Evolutionary conservation across 345 rosid genomes (phyloP).

Genomic region (Anacardium occidentale): DNA sequence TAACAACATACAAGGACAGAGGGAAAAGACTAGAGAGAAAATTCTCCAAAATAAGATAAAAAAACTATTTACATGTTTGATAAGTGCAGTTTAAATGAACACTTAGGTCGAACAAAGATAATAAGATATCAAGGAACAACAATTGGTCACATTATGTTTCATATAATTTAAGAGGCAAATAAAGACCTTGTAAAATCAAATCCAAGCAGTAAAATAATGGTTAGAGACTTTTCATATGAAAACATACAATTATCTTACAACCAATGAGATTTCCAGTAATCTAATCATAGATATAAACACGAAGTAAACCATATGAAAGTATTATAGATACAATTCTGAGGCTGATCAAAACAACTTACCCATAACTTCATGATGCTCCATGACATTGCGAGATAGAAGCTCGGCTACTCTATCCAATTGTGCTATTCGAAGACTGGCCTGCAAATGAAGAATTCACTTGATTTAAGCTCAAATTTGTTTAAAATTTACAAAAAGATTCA

Average conservation of each 20-base stretch:
- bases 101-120: neutral
- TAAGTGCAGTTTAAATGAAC: neutral
- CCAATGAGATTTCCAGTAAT: conserved; percentile 2
- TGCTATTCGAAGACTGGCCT: conserved; percentile 86
- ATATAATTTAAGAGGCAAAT: neutral
- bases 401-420: conserved; percentile 91
- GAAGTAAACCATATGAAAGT: neutral
- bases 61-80: neutral
- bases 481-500: conserved; percentile 5
- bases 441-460: conserved; percentile 26
- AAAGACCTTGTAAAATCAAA: conserved; percentile 2
- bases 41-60: neutral
- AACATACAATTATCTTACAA: neutral
- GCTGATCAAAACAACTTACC: conserved; percentile 51
- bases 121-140: neutral
- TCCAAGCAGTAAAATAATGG: neutral
- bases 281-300: neutral
- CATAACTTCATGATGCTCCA: conserved; percentile 99
- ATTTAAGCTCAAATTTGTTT: conserved; percentile 3
- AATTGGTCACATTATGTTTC: neutral
- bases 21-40: neutral
- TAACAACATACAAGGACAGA: neutral
- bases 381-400: conserved; percentile 70
- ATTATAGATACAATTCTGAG: neutral
- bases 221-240: neutral